Evolutionary conservation across 768 basidiomycete genomes (phyloP), one percentile per base, ranked within the genome.

Genomic region (Epithele typhae): DNA sequence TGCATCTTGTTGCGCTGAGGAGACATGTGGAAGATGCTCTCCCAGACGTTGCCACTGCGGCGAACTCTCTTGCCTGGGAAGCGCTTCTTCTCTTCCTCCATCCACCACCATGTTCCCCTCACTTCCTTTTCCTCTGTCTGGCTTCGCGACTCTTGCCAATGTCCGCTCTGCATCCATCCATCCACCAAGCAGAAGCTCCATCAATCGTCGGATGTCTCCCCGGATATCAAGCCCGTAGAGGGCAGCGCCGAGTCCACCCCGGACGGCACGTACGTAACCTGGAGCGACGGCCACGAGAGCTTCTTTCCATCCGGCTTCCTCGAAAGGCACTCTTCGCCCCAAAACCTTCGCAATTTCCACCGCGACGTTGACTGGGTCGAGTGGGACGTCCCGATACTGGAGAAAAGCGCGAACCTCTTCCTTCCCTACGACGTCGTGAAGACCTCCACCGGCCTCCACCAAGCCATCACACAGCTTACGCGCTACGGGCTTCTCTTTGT

Each of bases 111-210:
- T n/a, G n/a, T n/a, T n/a, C n/a, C n/a, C n/a, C n/a, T n/a, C n/a
- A n/a, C n/a, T n/a, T 30, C 27, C 27, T 30, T 7, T 27, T 76
- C 87, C 0, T 82, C 77, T 57, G 65, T 80, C 45, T 93, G 90
- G 83, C 76, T 98, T 9, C 81, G 92, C 19, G 93, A 97, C 58
- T 77, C 87, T 0, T 96, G 92, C 55, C 79, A 77, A 47, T 91
- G 86, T 34, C 66, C 78, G 0, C 57, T 67, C 2, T 93, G 87
- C 53, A 64, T 94, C 8, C 88, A 96, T 55, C 83, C 88, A 0
- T 77, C 81, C 3, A 92, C 85, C 0, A 69, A 65, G 3, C 94
- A 97, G 64, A 89, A 89, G 57, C 70, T 92, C 0, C 81, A 81
- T 58, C 12, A 25, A 9, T 78, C 85, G 2, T 81, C 62, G 10